phyloP scores from a whole-genome alignment of 2,329 filamentous ascomycete genomes.

The Lithohypha guttulata region DNA sequence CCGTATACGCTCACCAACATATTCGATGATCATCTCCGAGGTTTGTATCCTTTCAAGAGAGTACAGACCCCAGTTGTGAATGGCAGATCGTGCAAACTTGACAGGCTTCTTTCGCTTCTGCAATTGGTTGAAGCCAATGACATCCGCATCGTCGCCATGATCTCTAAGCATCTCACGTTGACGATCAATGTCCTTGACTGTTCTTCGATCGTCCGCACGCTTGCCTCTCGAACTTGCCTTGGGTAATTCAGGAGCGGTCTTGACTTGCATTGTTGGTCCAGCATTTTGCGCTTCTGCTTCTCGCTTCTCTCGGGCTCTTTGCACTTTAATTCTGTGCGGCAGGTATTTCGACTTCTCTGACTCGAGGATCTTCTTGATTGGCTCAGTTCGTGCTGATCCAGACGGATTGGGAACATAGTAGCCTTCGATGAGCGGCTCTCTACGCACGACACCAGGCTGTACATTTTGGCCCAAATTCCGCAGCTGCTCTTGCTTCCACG shows the following conservation, averaged over 20 bases:
- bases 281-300: constrained; percentile 60
- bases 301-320: constrained; percentile 82
- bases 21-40: constrained; percentile 99
- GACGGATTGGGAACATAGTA: constrained; percentile 79
- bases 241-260: constrained; percentile 67
- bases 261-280: constrained; percentile 54
- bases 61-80: constrained; percentile 97
- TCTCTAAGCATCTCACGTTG: constrained; percentile 70
- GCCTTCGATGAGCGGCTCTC: constrained; percentile 39
- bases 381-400: constrained; percentile 83
- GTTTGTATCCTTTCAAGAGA: constrained; percentile 94
- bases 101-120: constrained; percentile 99
- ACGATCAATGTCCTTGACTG: constrained; percentile 88
- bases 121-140: constrained; percentile 87
- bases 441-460: constrained; percentile 24
- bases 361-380: constrained; percentile 89
- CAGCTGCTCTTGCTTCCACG: constrained; percentile 62
- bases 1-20: constrained; percentile 92
- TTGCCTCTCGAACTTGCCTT: constrained; percentile 89
- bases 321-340: constrained; percentile 92
- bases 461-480: constrained; percentile 55
- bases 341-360: constrained; percentile 97
- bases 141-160: constrained; percentile 68
- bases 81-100: constrained; percentile 92
- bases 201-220: constrained; percentile 87